Base-by-base conservation (phyloP, 805 yeast genomes). In the Jamesozyma spencerorum region DNA sequence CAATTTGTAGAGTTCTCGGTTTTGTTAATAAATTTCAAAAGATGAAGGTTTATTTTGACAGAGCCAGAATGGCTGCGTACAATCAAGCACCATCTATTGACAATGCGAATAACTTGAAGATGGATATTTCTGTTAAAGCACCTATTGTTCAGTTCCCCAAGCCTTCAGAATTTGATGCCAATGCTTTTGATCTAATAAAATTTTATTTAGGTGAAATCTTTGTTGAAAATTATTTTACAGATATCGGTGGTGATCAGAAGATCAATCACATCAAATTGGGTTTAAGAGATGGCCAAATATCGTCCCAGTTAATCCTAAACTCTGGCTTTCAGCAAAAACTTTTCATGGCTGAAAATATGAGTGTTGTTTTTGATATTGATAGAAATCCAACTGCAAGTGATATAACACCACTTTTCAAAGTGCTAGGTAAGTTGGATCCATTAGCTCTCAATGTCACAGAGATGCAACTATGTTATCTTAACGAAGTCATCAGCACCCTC, bases 21-120 rank as follows among this genome's bases (percentile, higher is more conserved):
- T 90, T 77, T 51, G 64, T 86, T 51, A 75, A 75, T 47, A 82
- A 81, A 49, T 84, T 94, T 53, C 81, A 77, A 43, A 74, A 74
- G 49, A 85, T 90, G 95, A 92, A 92, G 60, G 75, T 74, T 3
- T 69, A 88, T n/a, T 94, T 84, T 59, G 98, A 92, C 53, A 67
- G 74, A 17, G 94, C 97, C 0, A 73, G 97, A 43, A 85, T 81
- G 52, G 85, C 87, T 10, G 95, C 97, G 0, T 74, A 86, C 49
- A 75, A 81, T 49, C 94, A 85, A 57, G 92, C 92, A 0, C 76
- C 68, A 34, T 78, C 77, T 46, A 68, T 79, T 33, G 72, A 73
- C 33, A 41, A 61, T 7, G 69, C 66, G 13, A 72, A 63, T 38
- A 69, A 74, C 44, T 77, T 87, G 62, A 77, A 79, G 47, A 73